These are phyloP conservation scores for Acer saccharum DNA, from an alignment of 345 rosid species.

Conservation along the genomic window DNA sequence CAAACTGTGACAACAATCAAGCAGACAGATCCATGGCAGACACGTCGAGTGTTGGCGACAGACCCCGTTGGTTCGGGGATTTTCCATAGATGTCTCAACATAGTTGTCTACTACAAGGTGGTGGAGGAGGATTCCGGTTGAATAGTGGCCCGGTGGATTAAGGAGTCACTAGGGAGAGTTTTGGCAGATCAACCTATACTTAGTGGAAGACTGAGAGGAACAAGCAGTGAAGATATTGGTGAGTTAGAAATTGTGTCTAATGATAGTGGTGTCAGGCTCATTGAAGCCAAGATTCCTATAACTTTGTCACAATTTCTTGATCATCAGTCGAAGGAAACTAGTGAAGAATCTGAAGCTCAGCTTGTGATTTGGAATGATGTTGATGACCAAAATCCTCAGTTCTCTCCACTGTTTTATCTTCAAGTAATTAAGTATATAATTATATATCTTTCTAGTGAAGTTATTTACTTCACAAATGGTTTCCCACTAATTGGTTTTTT, in stretches of 20 bases:
- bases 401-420: conserved; percentile 69
- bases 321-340: conserved; percentile 22
- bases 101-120: conserved; percentile 49
- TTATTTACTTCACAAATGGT: not conserved
- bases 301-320: conserved; percentile 55
- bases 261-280: conserved; percentile 67
- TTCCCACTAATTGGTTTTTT: too few relatives aligned
- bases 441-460: not conserved
- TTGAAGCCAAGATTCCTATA: conserved; percentile 53
- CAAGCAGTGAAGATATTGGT: conserved; percentile 29
- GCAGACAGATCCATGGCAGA: conserved; percentile 54
- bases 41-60: conserved; percentile 34
- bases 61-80: conserved; percentile 40
- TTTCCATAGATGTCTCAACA: conserved; percentile 48
- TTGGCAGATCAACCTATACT: conserved; percentile 59
- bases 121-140: conserved; percentile 57
- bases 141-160: conserved; percentile 71
- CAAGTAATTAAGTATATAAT: conserved; percentile 42
- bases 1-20: conserved; percentile 51
- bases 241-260: conserved; percentile 71
- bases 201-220: conserved; percentile 55
- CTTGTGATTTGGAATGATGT: conserved; percentile 78
- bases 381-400: conserved; percentile 63
- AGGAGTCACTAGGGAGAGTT: conserved; percentile 65
- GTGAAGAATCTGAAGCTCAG: conserved; percentile 48